phyloP scores from a whole-genome alignment of 164 flowering plant genomes.

The Euptelea pleiosperma region DNA sequence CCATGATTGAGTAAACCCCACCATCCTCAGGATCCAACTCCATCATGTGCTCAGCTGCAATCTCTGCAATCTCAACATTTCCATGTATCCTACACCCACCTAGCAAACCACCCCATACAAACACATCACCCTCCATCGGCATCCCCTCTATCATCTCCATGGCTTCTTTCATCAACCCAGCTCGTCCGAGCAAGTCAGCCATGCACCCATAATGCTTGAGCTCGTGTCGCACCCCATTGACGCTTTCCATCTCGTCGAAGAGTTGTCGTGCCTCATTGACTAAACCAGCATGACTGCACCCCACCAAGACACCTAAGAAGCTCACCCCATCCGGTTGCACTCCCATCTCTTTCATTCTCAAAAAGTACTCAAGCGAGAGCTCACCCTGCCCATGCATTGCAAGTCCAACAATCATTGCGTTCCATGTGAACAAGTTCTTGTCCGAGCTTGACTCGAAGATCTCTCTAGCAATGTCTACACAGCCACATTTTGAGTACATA shows the following conservation, averaged over 20 bases:
- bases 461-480: slow-evolving; percentile 43
- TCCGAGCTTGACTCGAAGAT: slow-evolving; percentile 42
- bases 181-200: slow-evolving; percentile 78
- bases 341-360: slow-evolving; percentile 42
- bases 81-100: slow-evolving; percentile 78
- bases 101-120: slow-evolving; percentile 79
- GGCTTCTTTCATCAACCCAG: slow-evolving; percentile 65
- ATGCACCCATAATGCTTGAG: slow-evolving; percentile 81
- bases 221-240: slow-evolving; percentile 51
- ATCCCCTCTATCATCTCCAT: slow-evolving; percentile 53
- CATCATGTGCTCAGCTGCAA: slow-evolving; percentile 56
- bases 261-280: slow-evolving; percentile 43
- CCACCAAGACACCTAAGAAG: slow-evolving; percentile 61
- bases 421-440: slow-evolving; percentile 69
- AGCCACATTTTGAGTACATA: slow-evolving; percentile 80
- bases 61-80: slow-evolving; percentile 62
- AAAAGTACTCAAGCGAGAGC: slow-evolving; percentile 39
- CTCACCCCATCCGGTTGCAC: slow-evolving; percentile 64
- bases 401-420: slow-evolving; percentile 71
- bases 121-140: slow-evolving; percentile 67
- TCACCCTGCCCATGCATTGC: slow-evolving; percentile 64
- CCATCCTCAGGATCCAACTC: slow-evolving; percentile 64
- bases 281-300: slow-evolving; percentile 75
- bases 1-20: slow-evolving; percentile 70
- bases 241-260: slow-evolving; percentile 57